Evolutionary conservation across 768 basidiomycete species (phyloP), one percentile per base, ranked within the genome.

Genomic region (Leucosporidium yakuticum): DNA sequence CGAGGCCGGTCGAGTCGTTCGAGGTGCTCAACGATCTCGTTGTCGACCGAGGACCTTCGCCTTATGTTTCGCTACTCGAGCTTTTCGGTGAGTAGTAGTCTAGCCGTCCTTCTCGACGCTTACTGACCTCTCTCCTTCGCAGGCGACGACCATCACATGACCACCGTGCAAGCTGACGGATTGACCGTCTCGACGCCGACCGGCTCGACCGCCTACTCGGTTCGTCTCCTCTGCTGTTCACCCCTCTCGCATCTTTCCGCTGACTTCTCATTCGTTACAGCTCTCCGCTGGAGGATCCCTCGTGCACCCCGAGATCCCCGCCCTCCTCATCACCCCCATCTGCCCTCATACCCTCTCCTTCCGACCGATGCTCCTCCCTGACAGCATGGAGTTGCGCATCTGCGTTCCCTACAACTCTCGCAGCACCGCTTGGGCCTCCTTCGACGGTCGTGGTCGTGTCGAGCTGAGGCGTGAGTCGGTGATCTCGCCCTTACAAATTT

Each of bases 141-240:
- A 97, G 95, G 93, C 68, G 96, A 99, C 77, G 95, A 99, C 71
- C 91, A 99, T 79, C 96, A 98, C 81, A 88, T 99, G 85, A 99
- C 96, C 2, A 99, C 96, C 3, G 96, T 98, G 4, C 96, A 98
- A 80, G 96, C 94, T 0, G 96, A 99, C 75, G 96, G 96, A 19
- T 81, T 99, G 53, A 91, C 90, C 36, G 87, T 99, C 21, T 88
- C 88, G 29, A 99, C 96, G 0, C 96, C 96, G 12, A 99, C 96
- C 0, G 96, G 96, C 6, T 98, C 96, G 0, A 99, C 96, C 17
- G 96, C 96, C 4, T 99, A 99, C 79, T 99, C 96, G 21, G 91
- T 92, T 74, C 56, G 88, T 81, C 8, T n/a, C n/a, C 20, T 15
- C 44, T n/a, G 36, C 32, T 47, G 8, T 20, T 19, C 23, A 4